Conservation (phyloP, 257 asterid species). For the Solanum bukasovii region DNA sequence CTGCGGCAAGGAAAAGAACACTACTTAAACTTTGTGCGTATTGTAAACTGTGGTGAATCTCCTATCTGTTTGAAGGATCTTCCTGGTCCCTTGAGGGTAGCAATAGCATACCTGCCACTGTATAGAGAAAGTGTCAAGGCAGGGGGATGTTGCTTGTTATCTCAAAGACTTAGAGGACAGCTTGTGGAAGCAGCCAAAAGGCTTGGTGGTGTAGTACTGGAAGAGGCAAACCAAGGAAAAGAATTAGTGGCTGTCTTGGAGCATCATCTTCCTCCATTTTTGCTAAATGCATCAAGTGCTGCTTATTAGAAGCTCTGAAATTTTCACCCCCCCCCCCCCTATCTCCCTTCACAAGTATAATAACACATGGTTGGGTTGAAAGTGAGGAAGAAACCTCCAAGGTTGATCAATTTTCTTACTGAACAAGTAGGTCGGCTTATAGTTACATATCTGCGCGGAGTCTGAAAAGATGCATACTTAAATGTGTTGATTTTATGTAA, state of each 20-base stretch:
- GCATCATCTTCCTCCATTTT: slow-evolving; percentile 78
- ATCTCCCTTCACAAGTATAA: neutral
- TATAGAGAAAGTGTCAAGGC: slow-evolving; percentile 74
- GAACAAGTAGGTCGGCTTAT: neutral
- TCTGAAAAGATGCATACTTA: neutral
- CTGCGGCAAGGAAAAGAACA: slow-evolving; percentile 48
- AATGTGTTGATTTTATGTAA: neutral
- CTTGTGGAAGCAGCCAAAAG: slow-evolving; percentile 65
- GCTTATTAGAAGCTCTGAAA: slow-evolving; percentile 15
- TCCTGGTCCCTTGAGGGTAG: slow-evolving; percentile 81
- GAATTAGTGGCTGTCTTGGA: slow-evolving; percentile 74
- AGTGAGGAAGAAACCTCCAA: neutral
- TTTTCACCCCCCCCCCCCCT: neutral
- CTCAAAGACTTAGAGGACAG: slow-evolving; percentile 78
- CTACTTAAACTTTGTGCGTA: slow-evolving; percentile 42
- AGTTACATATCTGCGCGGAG: neutral
- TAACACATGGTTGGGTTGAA: neutral
- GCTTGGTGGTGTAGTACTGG: slow-evolving; percentile 56
- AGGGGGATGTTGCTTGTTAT: slow-evolving; percentile 59
- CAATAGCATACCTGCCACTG: slow-evolving; percentile 81
- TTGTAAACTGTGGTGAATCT: slow-evolving; percentile 57
- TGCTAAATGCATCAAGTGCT: slow-evolving; percentile 29
- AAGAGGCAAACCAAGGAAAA: slow-evolving; percentile 43
- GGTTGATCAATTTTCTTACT: neutral
- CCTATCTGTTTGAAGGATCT: slow-evolving; percentile 62